phyloP scores from a whole-genome alignment of 176 grass and related monocot genomes.

The Zea mays region Zm-B73-REFERENCE-NAM-5.0 NC_050096.1:75733501-75734000 shows the following conservation, averaged over 20 bases:
- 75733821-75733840: neutral
- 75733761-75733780: neutral
- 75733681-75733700: neutral
- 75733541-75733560: neutral
- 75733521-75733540: neutral
- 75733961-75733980: neutral
- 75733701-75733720: neutral
- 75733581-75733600: neutral
- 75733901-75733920: neutral
- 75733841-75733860: neutral
- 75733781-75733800: neutral
- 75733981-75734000: no score
- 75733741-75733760: neutral
- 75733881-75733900: neutral
- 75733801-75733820: neutral
- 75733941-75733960: neutral
- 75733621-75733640: neutral
- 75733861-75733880: neutral
- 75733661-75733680: neutral
- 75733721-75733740: neutral
- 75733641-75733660: neutral
- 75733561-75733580: neutral
- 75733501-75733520: neutral
- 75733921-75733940: neutral
- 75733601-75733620: neutral